These are phyloP conservation scores for Lentinula boryana DNA, from an alignment of 768 basidiomycete genomes.

Conservation along the genomic window DNA sequence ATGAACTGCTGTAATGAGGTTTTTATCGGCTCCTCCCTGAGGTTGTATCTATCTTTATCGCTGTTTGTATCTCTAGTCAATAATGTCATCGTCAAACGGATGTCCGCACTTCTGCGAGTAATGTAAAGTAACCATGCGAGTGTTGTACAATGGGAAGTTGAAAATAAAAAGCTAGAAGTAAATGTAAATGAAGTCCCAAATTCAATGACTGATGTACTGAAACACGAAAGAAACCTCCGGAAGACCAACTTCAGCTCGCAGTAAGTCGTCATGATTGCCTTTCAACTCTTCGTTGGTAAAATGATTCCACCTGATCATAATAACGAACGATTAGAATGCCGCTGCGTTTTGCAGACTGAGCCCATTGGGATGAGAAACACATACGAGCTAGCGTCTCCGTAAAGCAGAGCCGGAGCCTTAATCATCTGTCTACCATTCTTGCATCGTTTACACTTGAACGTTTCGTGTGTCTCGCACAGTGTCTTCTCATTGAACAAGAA, in stretches of 20 bases:
- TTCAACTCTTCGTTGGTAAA: slow-evolving; percentile 84
- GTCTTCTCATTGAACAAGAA: slow-evolving; percentile 89
- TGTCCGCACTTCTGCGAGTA: background rate
- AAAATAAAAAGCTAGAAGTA: background rate
- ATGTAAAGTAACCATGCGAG: background rate
- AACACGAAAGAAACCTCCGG: slow-evolving; percentile 92
- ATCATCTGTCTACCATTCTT: slow-evolving; percentile 76
- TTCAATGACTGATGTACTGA: slow-evolving; percentile 88
- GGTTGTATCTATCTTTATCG: slow-evolving; percentile 8
- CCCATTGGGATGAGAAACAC: slow-evolving; percentile 18
- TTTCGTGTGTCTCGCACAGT: slow-evolving; percentile 92
- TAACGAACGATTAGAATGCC: background rate
- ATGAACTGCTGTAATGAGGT: slow-evolving; percentile 47
- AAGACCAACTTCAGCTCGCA: slow-evolving; percentile 81
- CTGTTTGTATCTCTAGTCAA: slow-evolving; percentile 11
- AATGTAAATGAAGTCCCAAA: background rate
- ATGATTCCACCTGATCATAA: slow-evolving; percentile 83
- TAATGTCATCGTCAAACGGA: background rate
- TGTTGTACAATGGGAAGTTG: background rate
- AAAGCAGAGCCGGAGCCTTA: slow-evolving; percentile 82
- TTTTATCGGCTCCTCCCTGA: background rate
- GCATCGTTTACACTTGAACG: slow-evolving; percentile 94
- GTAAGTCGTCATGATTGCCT: slow-evolving; percentile 91
- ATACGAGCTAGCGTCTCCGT: slow-evolving; percentile 97
- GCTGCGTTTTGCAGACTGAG: background rate